These are phyloP conservation scores for Rhodotorula sp. DNA, from an alignment of 1,284 basidiomycete genomes.

Conservation along the genomic window DNA sequence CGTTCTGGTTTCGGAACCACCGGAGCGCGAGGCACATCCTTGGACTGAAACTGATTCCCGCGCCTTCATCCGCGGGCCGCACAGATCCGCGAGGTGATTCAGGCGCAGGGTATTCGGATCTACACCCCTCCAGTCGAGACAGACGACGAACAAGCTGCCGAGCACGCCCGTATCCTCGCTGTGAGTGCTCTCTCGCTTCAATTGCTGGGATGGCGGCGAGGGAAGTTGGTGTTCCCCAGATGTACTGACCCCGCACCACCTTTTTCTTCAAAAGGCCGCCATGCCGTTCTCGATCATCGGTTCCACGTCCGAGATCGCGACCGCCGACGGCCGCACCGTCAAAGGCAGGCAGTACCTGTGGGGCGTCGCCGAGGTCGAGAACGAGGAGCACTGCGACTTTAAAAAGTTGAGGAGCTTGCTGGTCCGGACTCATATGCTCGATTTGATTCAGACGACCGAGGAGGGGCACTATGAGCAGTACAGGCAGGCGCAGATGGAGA, in stretches of 20 bases:
- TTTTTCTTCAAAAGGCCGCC: conserved; percentile 56
- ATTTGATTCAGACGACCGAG: conserved; percentile 93
- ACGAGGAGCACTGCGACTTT: conserved; percentile 99
- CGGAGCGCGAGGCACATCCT: too few species aligned
- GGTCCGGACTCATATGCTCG: conserved; percentile 98
- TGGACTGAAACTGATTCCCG: too few species aligned
- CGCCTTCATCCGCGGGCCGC: too few species aligned
- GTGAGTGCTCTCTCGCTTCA: conserved; percentile 21
- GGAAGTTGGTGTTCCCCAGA: not conserved
- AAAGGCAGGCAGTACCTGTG: conserved; percentile 99
- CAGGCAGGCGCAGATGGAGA: conserved; percentile 99
- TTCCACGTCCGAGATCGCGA: conserved; percentile 89
- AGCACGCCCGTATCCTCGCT: conserved; percentile 81
- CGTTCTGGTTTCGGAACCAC: too few species aligned
- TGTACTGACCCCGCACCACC: not conserved
- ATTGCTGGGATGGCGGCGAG: not conserved
- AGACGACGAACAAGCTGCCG: conserved; percentile 83
- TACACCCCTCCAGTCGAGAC: conserved; percentile 89
- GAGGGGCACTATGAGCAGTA: conserved; percentile 98
- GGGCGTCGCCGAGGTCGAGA: conserved; percentile 99
- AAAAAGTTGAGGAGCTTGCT: conserved; percentile 93
- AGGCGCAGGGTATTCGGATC: conserved; percentile 87
- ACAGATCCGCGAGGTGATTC: conserved; percentile 84
- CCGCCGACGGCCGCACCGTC: conserved; percentile 84
- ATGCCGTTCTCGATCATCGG: conserved; percentile 99